Percentiles rank a stretch among this genome's conserved stretches.
phyloP scores from a whole-genome alignment of 192 early-diverging fungal genomes.

The Coemansia aciculifera region DNA sequence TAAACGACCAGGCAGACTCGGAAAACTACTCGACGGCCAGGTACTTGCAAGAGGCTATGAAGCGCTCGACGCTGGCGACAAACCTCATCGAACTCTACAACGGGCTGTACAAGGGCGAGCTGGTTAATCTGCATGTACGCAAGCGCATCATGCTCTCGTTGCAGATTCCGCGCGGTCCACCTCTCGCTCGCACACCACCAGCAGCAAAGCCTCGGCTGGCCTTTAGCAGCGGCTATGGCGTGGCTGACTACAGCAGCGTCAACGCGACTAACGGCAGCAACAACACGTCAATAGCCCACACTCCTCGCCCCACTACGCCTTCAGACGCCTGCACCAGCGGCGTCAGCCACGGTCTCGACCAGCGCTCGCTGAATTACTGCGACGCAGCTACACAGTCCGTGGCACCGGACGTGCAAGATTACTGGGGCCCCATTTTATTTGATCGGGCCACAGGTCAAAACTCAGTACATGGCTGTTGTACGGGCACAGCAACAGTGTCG shows the following conservation, averaged over 20 bases:
- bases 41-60: conserved; percentile 35
- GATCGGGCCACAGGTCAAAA: background rate
- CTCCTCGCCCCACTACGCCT: conserved; percentile 40
- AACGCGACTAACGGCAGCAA: conserved; percentile 19
- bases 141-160: conserved; percentile 53
- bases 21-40: conserved; percentile 21
- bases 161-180: conserved; percentile 49
- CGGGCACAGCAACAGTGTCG: conserved; percentile 19
- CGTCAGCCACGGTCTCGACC: background rate
- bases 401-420: conserved; percentile 37
- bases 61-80: conserved; percentile 27
- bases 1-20: conserved; percentile 42
- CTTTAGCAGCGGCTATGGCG: conserved; percentile 14
- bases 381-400: conserved; percentile 17
- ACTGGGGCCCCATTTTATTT: conserved; percentile 36
- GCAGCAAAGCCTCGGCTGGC: conserved; percentile 12
- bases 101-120: conserved; percentile 40
- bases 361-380: background rate
- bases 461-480: conserved; percentile 5
- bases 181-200: conserved; percentile 39
- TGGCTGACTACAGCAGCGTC: conserved; percentile 9
- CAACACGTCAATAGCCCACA: conserved; percentile 27
- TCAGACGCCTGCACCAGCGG: conserved; percentile 9
- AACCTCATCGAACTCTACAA: conserved; percentile 47
- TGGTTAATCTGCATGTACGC: conserved; percentile 47